Percentiles rank a stretch among this genome's conserved stretches.
phyloP scores from a whole-genome alignment of 192 early-diverging fungal species.

The Linnemannia elongata region DNA sequence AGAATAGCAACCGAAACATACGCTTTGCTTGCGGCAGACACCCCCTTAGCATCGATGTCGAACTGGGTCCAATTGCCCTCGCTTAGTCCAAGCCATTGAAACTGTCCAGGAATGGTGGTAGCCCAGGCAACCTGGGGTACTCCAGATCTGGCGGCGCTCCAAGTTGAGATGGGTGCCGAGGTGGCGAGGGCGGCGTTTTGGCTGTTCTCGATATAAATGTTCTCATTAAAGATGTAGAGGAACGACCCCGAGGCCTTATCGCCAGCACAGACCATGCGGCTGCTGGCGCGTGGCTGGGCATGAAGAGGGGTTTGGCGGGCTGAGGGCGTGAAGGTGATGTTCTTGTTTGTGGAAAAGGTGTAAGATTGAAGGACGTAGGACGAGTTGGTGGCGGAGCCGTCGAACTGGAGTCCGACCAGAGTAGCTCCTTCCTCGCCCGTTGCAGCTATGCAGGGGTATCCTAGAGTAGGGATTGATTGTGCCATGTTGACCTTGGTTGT shows the following conservation, averaged over 20 bases:
- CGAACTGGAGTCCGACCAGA: slow-evolving; percentile 39
- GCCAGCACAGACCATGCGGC: slow-evolving; percentile 38
- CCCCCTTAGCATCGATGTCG: slow-evolving; percentile 11
- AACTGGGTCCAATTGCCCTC: slow-evolving; percentile 27
- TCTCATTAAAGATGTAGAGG: slow-evolving; percentile 47
- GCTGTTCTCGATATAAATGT: slow-evolving; percentile 32
- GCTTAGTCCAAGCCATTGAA: slow-evolving; percentile 46
- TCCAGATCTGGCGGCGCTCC: slow-evolving; percentile 9
- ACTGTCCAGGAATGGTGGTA: slow-evolving; percentile 13
- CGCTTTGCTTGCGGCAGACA: slow-evolving; percentile 25
- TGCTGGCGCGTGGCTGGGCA: slow-evolving; percentile 10
- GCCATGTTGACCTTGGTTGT: neutral
- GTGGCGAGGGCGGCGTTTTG: slow-evolving; percentile 17
- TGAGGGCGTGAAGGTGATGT: neutral
- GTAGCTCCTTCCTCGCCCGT: neutral
- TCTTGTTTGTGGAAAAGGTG: slow-evolving; percentile 5
- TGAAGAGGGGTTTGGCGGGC: neutral
- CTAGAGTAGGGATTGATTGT: slow-evolving; percentile 28
- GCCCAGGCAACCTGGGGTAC: slow-evolving; percentile 26
- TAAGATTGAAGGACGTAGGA: slow-evolving; percentile 43
- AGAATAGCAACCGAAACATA: slow-evolving; percentile 8
- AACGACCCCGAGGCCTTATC: slow-evolving; percentile 36
- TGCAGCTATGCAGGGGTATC: slow-evolving; percentile 50
- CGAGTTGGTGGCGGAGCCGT: neutral
- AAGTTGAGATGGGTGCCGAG: slow-evolving; percentile 12